A percentile compares a stretch with the other conserved stretches of the same genome.
These are phyloP conservation scores for Neoarthrinium moseri DNA, from an alignment of 2,329 filamentous ascomycete species.

Conservation along the genomic window DNA sequence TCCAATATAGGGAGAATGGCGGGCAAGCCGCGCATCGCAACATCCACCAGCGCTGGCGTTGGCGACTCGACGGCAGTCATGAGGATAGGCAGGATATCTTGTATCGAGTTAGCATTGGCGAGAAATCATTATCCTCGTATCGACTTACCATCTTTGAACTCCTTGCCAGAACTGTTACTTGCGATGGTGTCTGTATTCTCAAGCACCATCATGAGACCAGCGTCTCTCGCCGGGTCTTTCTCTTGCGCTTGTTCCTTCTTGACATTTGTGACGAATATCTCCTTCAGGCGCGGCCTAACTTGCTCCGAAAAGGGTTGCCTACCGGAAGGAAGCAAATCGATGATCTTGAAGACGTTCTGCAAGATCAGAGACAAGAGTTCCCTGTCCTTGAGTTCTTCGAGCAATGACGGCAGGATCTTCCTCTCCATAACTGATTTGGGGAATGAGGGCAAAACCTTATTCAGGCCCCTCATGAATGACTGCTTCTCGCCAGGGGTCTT, in stretches of 20 bases:
- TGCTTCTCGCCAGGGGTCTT: conserved; percentile 91
- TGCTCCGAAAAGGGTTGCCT: conserved; percentile 80
- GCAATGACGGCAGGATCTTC: conserved; percentile 82
- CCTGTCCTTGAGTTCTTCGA: conserved; percentile 92
- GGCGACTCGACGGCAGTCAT: conserved; percentile 81
- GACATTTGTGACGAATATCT: conserved; percentile 69
- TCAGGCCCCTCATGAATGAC: conserved; percentile 85
- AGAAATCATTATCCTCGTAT: not conserved
- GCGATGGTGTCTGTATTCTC: conserved; percentile 78
- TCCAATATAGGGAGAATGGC: conserved; percentile 84
- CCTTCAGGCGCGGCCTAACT: conserved; percentile 80
- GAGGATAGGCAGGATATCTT: conserved; percentile 86
- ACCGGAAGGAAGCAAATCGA: conserved; percentile 74
- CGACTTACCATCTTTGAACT: conserved; percentile 84
- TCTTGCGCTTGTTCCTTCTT: conserved; percentile 62
- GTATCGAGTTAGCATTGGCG: conserved; percentile 5
- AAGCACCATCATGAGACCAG: conserved; percentile 85
- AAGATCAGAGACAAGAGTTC: conserved; percentile 83
- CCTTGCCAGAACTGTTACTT: conserved; percentile 81
- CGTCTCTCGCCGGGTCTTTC: conserved; percentile 80
- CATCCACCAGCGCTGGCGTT: conserved; percentile 86
- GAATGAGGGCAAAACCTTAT: conserved; percentile 86
- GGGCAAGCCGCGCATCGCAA: conserved; percentile 75
- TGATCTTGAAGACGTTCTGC: conserved; percentile 89
- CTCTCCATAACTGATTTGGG: conserved; percentile 92